These are phyloP conservation scores for Coemansia sp. DNA, from an alignment of 192 early-diverging fungal genomes.

Conservation along the genomic window DNA sequence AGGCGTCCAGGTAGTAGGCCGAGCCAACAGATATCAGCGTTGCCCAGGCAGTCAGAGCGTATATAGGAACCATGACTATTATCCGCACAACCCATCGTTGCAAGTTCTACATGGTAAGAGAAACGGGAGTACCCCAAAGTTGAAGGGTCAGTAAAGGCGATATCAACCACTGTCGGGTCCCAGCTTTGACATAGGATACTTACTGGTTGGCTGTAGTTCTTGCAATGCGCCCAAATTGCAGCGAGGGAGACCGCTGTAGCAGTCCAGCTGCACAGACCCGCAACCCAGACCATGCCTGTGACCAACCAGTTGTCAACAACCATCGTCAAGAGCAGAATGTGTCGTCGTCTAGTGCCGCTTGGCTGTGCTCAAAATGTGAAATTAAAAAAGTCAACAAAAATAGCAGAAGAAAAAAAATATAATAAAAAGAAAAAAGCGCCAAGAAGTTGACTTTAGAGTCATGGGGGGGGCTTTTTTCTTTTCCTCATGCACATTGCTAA, in stretches of 20 bases:
- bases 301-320: conserved; percentile 29
- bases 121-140: background rate
- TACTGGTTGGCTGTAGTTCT: conserved; percentile 53
- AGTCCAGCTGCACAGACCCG: conserved; percentile 45
- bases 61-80: conserved; percentile 78
- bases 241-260: conserved; percentile 50
- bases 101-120: conserved; percentile 44
- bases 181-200: background rate
- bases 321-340: conserved; percentile 7
- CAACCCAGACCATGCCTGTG: conserved; percentile 41
- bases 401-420: background rate
- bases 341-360: background rate
- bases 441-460: background rate
- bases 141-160: background rate
- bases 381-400: background rate
- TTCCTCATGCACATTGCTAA: background rate
- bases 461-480: too few species aligned
- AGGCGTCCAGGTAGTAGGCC: conserved; percentile 84
- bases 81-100: conserved; percentile 73
- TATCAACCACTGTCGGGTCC: background rate
- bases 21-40: conserved; percentile 69
- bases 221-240: conserved; percentile 55
- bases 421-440: background rate
- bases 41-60: conserved; percentile 79
- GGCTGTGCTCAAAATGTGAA: background rate